These are phyloP conservation scores for Crepidotus sp. DNA, from an alignment of 1,284 basidiomycete species.

Conservation along the genomic window DNA sequence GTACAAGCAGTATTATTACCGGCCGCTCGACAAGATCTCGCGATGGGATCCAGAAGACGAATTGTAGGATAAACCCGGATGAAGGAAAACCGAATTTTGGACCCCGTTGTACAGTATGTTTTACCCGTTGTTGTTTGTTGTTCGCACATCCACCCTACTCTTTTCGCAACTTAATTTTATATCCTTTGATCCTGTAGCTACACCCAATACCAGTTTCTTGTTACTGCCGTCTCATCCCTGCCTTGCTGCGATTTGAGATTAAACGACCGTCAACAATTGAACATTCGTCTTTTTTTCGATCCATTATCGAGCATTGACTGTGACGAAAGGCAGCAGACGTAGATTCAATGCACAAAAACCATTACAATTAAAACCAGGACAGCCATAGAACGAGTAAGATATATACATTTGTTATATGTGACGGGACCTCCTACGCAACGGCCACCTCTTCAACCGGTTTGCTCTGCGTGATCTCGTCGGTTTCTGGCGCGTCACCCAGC, in stretches of 20 bases:
- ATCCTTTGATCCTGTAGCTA: conserved; percentile 7
- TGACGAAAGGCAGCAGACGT: no score
- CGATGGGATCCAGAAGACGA: conserved; percentile 58
- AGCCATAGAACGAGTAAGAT: background rate
- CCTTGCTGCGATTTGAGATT: no score
- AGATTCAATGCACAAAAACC: no score
- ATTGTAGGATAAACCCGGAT: conserved; percentile 23
- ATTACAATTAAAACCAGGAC: background rate
- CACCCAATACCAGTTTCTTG: conserved; percentile 1
- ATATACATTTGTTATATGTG: background rate
- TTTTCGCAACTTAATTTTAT: conserved; percentile 11
- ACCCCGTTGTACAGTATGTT: conserved; percentile 10
- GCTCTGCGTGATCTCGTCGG: background rate
- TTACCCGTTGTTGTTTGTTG: background rate
- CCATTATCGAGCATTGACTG: no score
- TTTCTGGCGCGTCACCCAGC: background rate
- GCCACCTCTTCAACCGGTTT: background rate
- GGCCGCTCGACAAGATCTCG: conserved; percentile 54
- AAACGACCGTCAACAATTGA: no score
- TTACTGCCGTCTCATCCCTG: no score
- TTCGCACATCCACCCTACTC: conserved; percentile 9
- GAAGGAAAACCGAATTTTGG: conserved; percentile 6
- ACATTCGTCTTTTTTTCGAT: no score
- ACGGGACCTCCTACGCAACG: background rate
- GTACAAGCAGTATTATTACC: conserved; percentile 76